A percentile compares a stretch with the other conserved stretches of the same genome.
These are phyloP conservation scores for Senna siamea DNA, from an alignment of 306 rosid species.

Conservation along the genomic window DNA sequence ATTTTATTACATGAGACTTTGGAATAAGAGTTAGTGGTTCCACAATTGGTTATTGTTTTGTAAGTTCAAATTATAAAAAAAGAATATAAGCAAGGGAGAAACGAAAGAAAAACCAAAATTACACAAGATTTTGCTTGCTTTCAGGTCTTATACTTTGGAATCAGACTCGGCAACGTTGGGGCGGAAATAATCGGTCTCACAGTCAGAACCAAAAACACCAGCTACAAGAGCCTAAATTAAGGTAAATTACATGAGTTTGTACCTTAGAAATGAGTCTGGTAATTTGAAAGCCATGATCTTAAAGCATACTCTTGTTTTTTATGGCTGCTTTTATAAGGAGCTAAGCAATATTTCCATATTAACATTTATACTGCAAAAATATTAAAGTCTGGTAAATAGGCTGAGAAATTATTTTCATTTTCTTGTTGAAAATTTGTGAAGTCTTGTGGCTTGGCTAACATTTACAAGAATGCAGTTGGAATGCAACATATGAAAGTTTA, in stretches of 20 bases:
- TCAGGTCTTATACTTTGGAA: slow-evolving; percentile 82
- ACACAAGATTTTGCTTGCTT: slow-evolving; percentile 29
- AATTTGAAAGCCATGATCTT: background rate
- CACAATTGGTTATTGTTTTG: slow-evolving; percentile 13
- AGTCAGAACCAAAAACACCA: slow-evolving; percentile 43
- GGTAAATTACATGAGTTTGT: slow-evolving; percentile 41
- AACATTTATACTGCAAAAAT: background rate
- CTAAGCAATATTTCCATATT: background rate
- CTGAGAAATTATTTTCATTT: background rate
- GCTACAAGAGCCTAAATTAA: slow-evolving; percentile 65
- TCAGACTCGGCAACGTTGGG: slow-evolving; percentile 72
- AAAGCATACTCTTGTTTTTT: background rate
- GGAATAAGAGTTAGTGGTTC: background rate
- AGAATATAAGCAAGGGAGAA: background rate
- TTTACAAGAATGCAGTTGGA: slow-evolving; percentile 65
- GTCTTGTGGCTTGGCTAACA: slow-evolving; percentile 43
- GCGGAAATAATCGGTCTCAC: slow-evolving; percentile 53
- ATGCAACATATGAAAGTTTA: slow-evolving; percentile 67
- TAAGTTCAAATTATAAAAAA: background rate
- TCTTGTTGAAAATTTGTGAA: slow-evolving; percentile 24
- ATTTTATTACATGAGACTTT: background rate
- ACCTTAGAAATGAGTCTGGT: background rate
- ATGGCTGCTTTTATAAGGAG: background rate
- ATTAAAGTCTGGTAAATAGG: background rate
- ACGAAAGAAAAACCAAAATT: background rate